Conservation (phyloP, 345 rosid species). For the Arabis alpina region DNA sequence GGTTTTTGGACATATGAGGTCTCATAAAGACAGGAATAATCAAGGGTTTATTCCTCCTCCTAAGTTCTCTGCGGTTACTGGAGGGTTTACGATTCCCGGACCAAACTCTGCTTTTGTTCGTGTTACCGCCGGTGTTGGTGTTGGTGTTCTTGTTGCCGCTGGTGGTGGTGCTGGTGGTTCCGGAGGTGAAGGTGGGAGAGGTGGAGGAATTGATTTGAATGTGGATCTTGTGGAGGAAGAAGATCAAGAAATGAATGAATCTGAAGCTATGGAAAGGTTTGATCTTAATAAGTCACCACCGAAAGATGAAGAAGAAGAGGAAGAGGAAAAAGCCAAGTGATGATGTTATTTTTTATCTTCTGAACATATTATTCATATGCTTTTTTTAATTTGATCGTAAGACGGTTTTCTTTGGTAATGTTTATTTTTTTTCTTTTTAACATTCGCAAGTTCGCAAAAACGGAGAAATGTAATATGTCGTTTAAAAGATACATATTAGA, state of each 20-base stretch:
- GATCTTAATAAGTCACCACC: constrained; percentile 42
- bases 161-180: constrained; percentile 2
- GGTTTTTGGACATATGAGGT: constrained; percentile 47
- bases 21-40: constrained; percentile 32
- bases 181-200: neutral
- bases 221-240: neutral
- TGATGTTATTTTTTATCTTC: no score
- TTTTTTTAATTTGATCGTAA: no score
- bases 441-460: neutral
- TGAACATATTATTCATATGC: neutral
- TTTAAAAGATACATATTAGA: no score
- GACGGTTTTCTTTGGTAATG: neutral
- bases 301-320: neutral
- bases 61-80: constrained; percentile 18
- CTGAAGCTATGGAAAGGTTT: neutral
- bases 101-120: constrained; percentile 8
- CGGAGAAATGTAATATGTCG: no score
- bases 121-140: neutral
- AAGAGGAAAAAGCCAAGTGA: neutral
- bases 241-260: neutral
- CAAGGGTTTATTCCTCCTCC: constrained; percentile 43
- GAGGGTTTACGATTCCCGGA: constrained; percentile 2
- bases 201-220: constrained; percentile 30
- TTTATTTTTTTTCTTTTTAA: neutral
- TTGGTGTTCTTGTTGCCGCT: neutral